Evolutionary conservation across 2,329 filamentous ascomycete genomes (phyloP), one percentile per base, ranked within the genome.

Genomic region (Aspergillus chevalieri): DNA sequence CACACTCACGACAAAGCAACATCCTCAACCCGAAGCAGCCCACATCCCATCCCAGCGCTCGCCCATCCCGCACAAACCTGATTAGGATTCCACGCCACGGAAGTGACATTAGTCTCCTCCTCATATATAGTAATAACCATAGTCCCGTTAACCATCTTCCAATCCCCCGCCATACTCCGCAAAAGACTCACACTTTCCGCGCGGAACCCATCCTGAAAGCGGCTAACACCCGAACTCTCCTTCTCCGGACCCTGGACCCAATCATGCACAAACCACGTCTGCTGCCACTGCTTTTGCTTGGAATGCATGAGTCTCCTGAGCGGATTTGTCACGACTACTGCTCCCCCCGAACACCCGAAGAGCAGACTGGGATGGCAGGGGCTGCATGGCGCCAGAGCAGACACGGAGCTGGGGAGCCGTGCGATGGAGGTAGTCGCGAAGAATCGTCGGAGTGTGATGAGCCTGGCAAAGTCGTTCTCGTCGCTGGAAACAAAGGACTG

Each of bases 11-110:
- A 65, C 43, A 67, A 60, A 0, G 83, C 82, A 19, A 88, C 64
- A 60, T 88, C 84, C 73, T 85, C 80, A 17, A 88, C 73, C 52
- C 81, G 77, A 41, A 88, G 73, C 51, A 89, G 64, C 0, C 85
- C 85, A 24, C 82, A 86, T 0, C 77, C 85, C 76, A 85, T 77
- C 0, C 81, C 83, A 3, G 78, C 79, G 8, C 83, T 83, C 2
- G 81, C 82, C 84, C 85, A 86, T 56, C 78, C 84, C 10, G 83
- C 82, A 57, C 77, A 84, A n/a, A 75, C 71, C 33, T 74, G 64
- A 57, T 87, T 87, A 1, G 84, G 82, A 60, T 87, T 87, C 85
- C 85, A 88, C 38, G 78, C 76, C 21, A 85, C 70, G 1, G 77
- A 73, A 4, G 82, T 82, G 54, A 87, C 71, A 43, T 83, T 77